Percentiles rank a stretch among this genome's conserved stretches.
phyloP scores from a whole-genome alignment of 495 filamentous ascomycete species.

The Sordaria brevicollis region DNA sequence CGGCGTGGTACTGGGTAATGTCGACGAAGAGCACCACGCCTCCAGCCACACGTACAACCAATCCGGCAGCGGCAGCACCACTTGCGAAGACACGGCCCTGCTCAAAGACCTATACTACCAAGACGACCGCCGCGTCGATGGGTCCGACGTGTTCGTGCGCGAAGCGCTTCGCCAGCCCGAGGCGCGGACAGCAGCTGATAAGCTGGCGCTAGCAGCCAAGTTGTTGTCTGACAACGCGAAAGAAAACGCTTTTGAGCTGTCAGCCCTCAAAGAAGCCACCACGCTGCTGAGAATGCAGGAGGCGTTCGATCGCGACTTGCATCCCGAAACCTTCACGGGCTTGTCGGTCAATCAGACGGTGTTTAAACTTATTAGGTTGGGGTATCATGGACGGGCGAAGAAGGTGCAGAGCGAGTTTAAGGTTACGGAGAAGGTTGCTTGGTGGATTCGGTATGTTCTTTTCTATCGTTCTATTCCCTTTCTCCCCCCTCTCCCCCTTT shows the following conservation, averaged over 20 bases:
- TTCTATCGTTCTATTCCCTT: background rate
- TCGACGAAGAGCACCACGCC: conserved; percentile 8
- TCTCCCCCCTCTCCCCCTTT: background rate
- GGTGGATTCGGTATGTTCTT: conserved; percentile 60
- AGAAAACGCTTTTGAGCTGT: conserved; percentile 66
- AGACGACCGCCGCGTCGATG: conserved; percentile 85
- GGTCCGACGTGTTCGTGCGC: conserved; percentile 72
- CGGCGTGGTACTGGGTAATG: conserved; percentile 8
- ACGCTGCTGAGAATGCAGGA: conserved; percentile 78
- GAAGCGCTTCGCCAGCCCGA: conserved; percentile 66
- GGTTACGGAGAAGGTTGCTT: conserved; percentile 76
- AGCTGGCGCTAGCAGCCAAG: conserved; percentile 74
- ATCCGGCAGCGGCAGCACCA: background rate
- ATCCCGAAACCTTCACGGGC: conserved; percentile 60
- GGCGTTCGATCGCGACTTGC: conserved; percentile 67
- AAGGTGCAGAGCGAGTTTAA: conserved; percentile 88
- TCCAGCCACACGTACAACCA: background rate
- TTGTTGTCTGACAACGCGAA: conserved; percentile 68
- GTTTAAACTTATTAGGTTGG: conserved; percentile 65
- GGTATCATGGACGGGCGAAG: conserved; percentile 68
- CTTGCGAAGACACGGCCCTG: conserved; percentile 59
- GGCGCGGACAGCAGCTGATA: conserved; percentile 54
- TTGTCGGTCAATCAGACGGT: conserved; percentile 84
- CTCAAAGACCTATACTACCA: conserved; percentile 97
- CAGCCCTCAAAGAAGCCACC: conserved; percentile 64